Base-by-base conservation (phyloP, 108 stramenopile genomes). In the Fragilariopsis cylindrus region DNA sequence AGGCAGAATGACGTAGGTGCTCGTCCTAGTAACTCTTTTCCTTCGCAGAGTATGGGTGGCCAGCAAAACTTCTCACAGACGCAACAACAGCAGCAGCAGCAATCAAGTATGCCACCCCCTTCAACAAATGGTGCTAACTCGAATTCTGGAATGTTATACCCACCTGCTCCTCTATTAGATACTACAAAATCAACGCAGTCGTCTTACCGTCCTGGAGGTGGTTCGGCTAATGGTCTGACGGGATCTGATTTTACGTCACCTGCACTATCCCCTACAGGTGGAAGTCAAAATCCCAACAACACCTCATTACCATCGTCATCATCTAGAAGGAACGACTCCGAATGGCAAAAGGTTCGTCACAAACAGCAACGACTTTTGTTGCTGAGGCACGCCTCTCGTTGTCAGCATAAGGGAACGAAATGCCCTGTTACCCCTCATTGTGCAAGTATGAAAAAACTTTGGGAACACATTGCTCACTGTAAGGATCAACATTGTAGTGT, bases 401-500 rank as follows among this genome's bases (percentile, higher is more conserved):
- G 99, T 60, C 83, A 90, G 5, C 82, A 87, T 40, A 88, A 83
- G 67, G 75, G 75, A 45, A n/a, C 62, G 6, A 92, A 82, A 47
- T 99, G 99, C 68, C 92, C 90, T 9, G 89, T 91, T 13, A 98
- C 97, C 21, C 97, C 95, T 64, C 97, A 98, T 80, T 99, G 99
- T 77, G 95, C 86, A 15, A 92, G 87, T 49, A 99, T 99, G 99
- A 99, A 99, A 83, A 80, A 85, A 53, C 83, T 99, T 3, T 99
- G 99, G 99, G 95, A 96, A 62, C 99, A 99, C 72, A 98, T 99
- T 65, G 96, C 97, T 47, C 93, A 89, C 74, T 99, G 99, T 77
- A 97, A 96, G 76, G 88, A 97, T 65, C 96, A 95, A 48, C 77
- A 89, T 44, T 99, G 99, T 73, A 84, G 85, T 46, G 88, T 96